Base-by-base conservation (phyloP, 2,329 filamentous ascomycete genomes). In the Aspergillus sp. region DNA sequence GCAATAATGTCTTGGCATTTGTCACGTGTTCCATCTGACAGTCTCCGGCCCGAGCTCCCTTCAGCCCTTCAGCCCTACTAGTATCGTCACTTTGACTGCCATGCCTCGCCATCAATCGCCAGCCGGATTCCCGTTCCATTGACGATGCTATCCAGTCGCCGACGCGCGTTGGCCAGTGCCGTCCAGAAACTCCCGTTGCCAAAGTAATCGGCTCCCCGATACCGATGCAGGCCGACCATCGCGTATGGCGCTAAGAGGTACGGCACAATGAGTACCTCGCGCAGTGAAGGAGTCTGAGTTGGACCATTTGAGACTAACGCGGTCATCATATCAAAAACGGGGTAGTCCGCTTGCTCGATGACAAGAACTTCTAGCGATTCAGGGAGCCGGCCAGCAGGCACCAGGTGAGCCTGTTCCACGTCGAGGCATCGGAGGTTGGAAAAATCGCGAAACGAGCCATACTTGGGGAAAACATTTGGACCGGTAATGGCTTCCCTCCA, bases 51-150 rank as follows among this genome's bases (percentile, higher is more conserved):
- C n/a, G n/a, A n/a, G n/a, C n/a, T n/a, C n/a, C n/a, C n/a, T n/a
- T n/a, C n/a, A n/a, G n/a, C n/a, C n/a, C n/a, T n/a, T n/a, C n/a
- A n/a, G n/a, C n/a, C n/a, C n/a, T n/a, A n/a, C n/a, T n/a, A n/a
- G n/a, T n/a, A n/a, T n/a, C n/a, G n/a, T n/a, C n/a, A n/a, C 11
- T 30, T 6, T 30, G 14, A 15, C 2, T 20, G 11, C 19, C 29
- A 25, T 19, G 12, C 24, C 15, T 31, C 30, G 26, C n/a, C 15
- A 13, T 32, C 37, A 40, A 41, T 39, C 15, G 15, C 11, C n/a
- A 20, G 12, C 8, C 6, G 19, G 4, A 22, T 17, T 2, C 8
- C 25, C 7, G 11, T 26, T 26, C 13, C 25, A 7, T 26, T 12
- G 7, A 26, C 10, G 12, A 26, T 26, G 8, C 12, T n/a, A 10